phyloP scores from a whole-genome alignment of 495 filamentous ascomycete genomes.

The Ascobolus immersus region DNA sequence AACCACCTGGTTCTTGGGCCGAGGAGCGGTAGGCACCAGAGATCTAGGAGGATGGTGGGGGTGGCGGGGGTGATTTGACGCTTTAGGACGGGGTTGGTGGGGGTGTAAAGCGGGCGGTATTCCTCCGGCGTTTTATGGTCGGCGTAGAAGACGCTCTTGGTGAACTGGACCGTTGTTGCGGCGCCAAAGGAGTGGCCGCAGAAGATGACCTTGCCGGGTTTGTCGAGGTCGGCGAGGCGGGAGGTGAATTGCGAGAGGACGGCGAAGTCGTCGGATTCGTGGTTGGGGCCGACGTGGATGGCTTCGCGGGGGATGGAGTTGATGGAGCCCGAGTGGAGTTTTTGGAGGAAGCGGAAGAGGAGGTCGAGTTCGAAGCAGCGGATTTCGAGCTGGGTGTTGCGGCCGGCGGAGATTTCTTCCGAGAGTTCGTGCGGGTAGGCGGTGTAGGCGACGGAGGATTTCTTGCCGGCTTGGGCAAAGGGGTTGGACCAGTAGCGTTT shows the following conservation, averaged over 20 bases:
- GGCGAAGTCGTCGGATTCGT: background rate
- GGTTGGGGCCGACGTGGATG: conserved; percentile 7
- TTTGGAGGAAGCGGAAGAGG: conserved; percentile 33
- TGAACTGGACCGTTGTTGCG: conserved; percentile 39
- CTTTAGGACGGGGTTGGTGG: conserved; percentile 26
- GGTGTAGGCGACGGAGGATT: conserved; percentile 13
- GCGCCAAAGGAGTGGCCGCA: conserved; percentile 56
- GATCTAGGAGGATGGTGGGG: conserved; percentile 38
- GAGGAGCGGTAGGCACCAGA: conserved; percentile 45
- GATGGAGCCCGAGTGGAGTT: conserved; percentile 29
- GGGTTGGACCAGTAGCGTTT: no score
- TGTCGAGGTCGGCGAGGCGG: conserved; percentile 33
- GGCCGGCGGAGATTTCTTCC: conserved; percentile 14
- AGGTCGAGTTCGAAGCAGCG: conserved; percentile 47
- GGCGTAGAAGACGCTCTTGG: conserved; percentile 43
- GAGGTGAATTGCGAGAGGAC: conserved; percentile 27
- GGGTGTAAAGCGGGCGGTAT: no score
- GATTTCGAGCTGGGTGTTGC: conserved; percentile 42
- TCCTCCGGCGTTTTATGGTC: conserved; percentile 7
- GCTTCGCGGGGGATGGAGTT: conserved; percentile 6
- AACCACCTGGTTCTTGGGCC: conserved; percentile 29
- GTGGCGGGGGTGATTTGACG: conserved; percentile 36
- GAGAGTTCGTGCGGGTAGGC: conserved; percentile 10
- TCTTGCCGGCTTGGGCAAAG: conserved; percentile 1
- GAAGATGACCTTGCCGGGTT: conserved; percentile 45